Evolutionary conservation across 179 eudicot species (phyloP).

Genomic region (Sideroxylon spinosum): DNA sequence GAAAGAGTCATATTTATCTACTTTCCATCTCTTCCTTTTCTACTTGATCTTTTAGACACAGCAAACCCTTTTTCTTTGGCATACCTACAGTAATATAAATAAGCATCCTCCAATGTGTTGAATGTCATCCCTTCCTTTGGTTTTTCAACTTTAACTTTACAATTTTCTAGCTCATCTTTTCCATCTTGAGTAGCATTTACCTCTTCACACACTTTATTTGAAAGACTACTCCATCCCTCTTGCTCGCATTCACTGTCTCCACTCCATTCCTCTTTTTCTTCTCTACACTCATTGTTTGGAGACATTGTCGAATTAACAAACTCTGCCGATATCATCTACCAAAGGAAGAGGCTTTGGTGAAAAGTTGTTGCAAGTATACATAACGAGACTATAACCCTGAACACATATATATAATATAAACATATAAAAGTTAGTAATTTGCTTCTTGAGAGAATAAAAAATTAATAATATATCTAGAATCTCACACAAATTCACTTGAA

Average conservation of each 20-base stretch:
- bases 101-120: background rate
- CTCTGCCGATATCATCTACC: background rate
- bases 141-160: background rate
- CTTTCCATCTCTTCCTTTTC: background rate
- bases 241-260: too few relatives aligned
- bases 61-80: slow-evolving; percentile 2
- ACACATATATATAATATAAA: too few relatives aligned
- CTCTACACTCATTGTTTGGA: background rate
- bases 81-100: background rate
- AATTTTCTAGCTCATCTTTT: background rate
- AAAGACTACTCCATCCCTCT: too few relatives aligned
- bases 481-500: too few relatives aligned
- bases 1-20: too few relatives aligned
- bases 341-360: too few relatives aligned
- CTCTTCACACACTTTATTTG: background rate
- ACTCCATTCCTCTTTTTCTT: background rate
- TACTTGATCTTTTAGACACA: background rate
- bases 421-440: too few relatives aligned
- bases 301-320: background rate
- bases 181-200: background rate
- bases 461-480: too few relatives aligned
- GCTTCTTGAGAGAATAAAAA: too few relatives aligned
- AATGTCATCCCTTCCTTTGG: background rate
- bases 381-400: too few relatives aligned
- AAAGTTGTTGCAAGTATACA: too few relatives aligned